Evolutionary conservation across 192 early-diverging fungal genomes (phyloP).

Genomic region (Entophlyctis luteolus): DNA sequence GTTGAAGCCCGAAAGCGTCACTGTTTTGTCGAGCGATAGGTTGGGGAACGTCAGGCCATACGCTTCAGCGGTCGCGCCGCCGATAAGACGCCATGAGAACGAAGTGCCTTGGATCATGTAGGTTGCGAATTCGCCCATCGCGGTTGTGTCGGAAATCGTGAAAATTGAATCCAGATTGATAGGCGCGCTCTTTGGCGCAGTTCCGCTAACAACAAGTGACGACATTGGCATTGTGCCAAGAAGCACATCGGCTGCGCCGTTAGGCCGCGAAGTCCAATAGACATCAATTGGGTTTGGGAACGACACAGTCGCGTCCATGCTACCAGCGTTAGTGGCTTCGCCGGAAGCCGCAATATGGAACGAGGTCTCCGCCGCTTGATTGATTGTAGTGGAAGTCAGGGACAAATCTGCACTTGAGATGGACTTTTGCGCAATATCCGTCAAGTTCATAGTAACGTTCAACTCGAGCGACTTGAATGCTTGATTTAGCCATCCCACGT

Average conservation of each 20-base stretch:
- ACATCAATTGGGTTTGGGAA: constrained; percentile 22
- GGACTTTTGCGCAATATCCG: background rate
- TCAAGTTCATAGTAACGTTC: constrained; percentile 15
- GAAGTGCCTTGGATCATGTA: constrained; percentile 8
- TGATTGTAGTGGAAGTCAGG: background rate
- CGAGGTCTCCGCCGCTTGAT: background rate
- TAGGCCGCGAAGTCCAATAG: constrained; percentile 26
- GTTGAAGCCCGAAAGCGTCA: background rate
- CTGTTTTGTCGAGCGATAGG: constrained; percentile 30
- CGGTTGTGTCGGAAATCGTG: background rate
- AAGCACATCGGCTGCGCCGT: constrained; percentile 13
- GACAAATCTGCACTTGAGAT: background rate
- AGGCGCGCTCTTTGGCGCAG: constrained; percentile 8
- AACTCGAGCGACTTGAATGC: background rate
- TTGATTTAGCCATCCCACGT: constrained; percentile 11
- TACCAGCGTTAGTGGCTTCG: constrained; percentile 29
- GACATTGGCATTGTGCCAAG: constrained; percentile 25
- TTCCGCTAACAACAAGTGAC: constrained; percentile 18
- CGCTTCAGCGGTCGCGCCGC: constrained; percentile 14
- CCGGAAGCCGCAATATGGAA: background rate
- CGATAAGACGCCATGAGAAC: constrained; percentile 28
- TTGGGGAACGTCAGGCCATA: constrained; percentile 24
- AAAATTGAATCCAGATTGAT: constrained; percentile 19
- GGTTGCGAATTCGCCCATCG: constrained; percentile 25
- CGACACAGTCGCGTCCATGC: constrained; percentile 25